Base-by-base conservation (phyloP, 2,329 filamentous ascomycete species). In the Ascochyta clinopodiicola region DNA sequence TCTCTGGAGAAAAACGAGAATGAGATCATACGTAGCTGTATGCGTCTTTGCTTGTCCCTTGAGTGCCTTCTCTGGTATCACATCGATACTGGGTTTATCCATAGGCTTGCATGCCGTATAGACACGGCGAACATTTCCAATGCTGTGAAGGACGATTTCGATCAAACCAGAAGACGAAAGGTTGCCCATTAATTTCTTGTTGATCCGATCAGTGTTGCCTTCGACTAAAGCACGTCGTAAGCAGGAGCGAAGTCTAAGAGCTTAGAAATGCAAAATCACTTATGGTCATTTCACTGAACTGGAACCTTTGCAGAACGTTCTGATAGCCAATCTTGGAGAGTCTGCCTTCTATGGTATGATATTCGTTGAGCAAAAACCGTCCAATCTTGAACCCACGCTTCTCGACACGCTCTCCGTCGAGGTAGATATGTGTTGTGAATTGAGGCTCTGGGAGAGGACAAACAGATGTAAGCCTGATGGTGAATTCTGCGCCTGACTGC, bases 401-500 rank as follows among this genome's bases (percentile, higher is more conserved):
- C 8, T 29, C 9, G 8, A 29, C 27, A 10, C 8, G 1, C 8
- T 9, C 27, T 25, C 36, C 55, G 34, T 65, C 25, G 2, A 10
- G 42, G 32, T n/a, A n/a, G n/a, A n/a, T n/a, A n/a, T n/a, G n/a
- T n/a, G n/a, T n/a, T n/a, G n/a, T n/a, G n/a, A n/a, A n/a, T n/a
- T n/a, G n/a, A n/a, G n/a, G n/a, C n/a, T n/a, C n/a, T n/a, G n/a
- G n/a, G n/a, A n/a, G n/a, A n/a, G n/a, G n/a, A n/a, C n/a, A n/a
- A n/a, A n/a, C n/a, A n/a, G n/a, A n/a, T n/a, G n/a, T n/a, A 34
- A 34, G 52, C 8, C 64, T 36, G 8, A 35, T 43, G 10, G 37
- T 46, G 43, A 76, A 72, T 1, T 63, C 37, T 2, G 61, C 58
- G 7, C 59, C 69, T 3, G 70, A 65, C 6, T 35, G 37, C 0